phyloP scores from a whole-genome alignment of 1,139 yeast genomes.

The Lodderomyces metapsilosis region DNA sequence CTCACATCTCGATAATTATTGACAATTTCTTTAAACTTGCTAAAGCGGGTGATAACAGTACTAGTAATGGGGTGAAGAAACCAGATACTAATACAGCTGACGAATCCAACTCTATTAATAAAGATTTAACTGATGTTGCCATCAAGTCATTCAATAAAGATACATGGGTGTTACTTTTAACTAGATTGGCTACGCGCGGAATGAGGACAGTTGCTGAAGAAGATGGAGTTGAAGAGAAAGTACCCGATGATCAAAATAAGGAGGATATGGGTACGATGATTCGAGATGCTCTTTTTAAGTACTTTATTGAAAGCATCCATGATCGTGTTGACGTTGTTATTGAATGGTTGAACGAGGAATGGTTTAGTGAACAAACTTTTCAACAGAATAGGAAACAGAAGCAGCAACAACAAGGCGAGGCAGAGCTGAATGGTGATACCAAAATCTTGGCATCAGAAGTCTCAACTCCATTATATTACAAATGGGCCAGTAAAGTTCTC shows the following conservation, averaged over 20 bases:
- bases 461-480: conserved; percentile 50
- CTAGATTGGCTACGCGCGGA: conserved; percentile 82
- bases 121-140: conserved; percentile 53
- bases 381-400: conserved; percentile 19
- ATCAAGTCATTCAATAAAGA: conserved; percentile 64
- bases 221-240: conserved; percentile 21
- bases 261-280: conserved; percentile 56
- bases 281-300: conserved; percentile 68
- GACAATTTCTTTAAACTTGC: conserved; percentile 55
- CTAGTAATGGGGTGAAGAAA: background rate
- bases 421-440: conserved; percentile 7
- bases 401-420: conserved; percentile 10
- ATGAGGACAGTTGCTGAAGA: conserved; percentile 34
- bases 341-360: conserved; percentile 95
- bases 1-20: conserved; percentile 52
- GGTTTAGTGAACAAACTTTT: conserved; percentile 69
- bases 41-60: conserved; percentile 12
- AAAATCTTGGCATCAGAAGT: conserved; percentile 7
- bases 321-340: conserved; percentile 73
- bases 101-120: conserved; percentile 16
- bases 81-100: conserved; percentile 17
- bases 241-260: conserved; percentile 20
- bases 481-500: conserved; percentile 70
- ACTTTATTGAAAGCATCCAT: conserved; percentile 73
- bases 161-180: conserved; percentile 75